Percentiles rank a stretch among this genome's conserved stretches.
Conservation (phyloP, 306 rosid species). For the Cicer cuneatum region DNA sequence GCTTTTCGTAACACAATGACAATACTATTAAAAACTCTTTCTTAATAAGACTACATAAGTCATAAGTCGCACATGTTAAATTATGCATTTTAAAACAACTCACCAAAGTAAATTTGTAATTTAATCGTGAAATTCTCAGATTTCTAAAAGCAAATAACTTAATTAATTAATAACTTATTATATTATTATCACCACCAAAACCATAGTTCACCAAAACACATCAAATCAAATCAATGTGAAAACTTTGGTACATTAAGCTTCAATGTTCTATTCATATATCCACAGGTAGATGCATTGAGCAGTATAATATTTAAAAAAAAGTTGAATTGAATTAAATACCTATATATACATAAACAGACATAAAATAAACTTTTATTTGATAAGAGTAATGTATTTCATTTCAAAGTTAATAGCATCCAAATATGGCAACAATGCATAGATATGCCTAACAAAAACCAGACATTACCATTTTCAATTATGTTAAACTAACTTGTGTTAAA, state of each 20-base stretch:
- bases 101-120: not conserved
- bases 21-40: not conserved
- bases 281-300: not conserved
- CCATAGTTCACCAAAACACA: not conserved
- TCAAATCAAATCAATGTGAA: not conserved
- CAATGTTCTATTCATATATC: constrained; percentile 4
- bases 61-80: not conserved
- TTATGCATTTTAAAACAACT: not conserved
- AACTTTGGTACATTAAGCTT: not conserved
- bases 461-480: not conserved
- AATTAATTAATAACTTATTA: not conserved
- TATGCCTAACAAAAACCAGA: not conserved
- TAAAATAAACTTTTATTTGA: not conserved
- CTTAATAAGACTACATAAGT: not conserved
- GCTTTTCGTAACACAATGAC: not conserved
- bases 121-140: not conserved
- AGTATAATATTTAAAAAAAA: not conserved
- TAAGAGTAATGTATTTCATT: not conserved
- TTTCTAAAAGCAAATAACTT: not conserved
- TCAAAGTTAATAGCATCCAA: constrained; percentile 14
- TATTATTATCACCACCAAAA: constrained; percentile 23
- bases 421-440: constrained; percentile 1
- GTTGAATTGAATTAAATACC: not conserved
- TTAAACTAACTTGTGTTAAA: not conserved
- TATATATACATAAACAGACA: not conserved